Evolutionary conservation across 1,139 yeast genomes (phyloP).

Genomic region (Nematodospora anomalae): DNA sequence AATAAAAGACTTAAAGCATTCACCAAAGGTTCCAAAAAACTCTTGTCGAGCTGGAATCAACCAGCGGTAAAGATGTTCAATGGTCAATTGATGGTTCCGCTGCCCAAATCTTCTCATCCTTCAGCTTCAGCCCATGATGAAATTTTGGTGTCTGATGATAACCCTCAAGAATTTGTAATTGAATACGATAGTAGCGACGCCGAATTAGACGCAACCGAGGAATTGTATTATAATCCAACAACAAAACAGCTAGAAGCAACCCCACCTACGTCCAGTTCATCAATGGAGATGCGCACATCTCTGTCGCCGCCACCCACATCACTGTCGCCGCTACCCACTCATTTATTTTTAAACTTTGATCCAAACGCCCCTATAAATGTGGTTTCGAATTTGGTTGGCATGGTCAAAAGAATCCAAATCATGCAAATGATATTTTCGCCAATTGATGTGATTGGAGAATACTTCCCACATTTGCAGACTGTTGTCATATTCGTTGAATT

Average conservation of each 20-base stretch:
- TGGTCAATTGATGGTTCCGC: conserved; percentile 5
- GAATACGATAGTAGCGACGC: conserved; percentile 36
- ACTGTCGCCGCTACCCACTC: neutral
- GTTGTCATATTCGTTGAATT: conserved; percentile 41
- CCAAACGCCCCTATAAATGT: conserved; percentile 20
- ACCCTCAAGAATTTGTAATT: conserved; percentile 29
- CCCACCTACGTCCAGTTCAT: conserved; percentile 34
- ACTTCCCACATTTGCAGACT: conserved; percentile 42
- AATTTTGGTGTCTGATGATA: conserved; percentile 3
- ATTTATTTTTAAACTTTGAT: neutral
- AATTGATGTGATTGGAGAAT: conserved; percentile 40
- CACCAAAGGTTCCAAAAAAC: conserved; percentile 22
- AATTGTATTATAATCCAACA: conserved; percentile 33
- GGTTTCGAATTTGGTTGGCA: conserved; percentile 31
- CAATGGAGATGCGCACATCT: conserved; percentile 15
- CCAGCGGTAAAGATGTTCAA: conserved; percentile 30
- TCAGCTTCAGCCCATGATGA: conserved; percentile 2
- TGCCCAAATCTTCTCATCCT: neutral
- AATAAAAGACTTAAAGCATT: conserved; percentile 20
- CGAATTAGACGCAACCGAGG: conserved; percentile 23
- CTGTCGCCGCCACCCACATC: neutral
- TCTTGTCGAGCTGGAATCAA: conserved; percentile 36
- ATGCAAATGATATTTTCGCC: conserved; percentile 45
- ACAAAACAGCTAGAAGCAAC: conserved; percentile 34
- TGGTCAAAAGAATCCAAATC: conserved; percentile 37